Percentiles rank a stretch among this genome's conserved stretches.
Evolutionary conservation across 1,284 basidiomycete genomes (phyloP).

Genomic region (Blastosporella zonata): DNA sequence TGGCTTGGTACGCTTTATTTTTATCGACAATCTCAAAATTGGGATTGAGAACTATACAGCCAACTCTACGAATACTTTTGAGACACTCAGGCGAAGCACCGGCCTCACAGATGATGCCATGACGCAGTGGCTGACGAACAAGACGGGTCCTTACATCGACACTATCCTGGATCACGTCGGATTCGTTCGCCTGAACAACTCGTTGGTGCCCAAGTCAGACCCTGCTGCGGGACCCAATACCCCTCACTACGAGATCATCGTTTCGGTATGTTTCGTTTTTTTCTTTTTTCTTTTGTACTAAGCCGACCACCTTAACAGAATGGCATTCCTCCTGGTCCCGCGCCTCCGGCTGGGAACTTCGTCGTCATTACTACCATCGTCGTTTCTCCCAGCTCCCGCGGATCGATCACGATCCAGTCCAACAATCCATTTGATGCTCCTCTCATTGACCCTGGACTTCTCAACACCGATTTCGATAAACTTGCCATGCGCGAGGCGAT

Average conservation of each 20-base stretch:
- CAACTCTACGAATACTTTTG: constrained; percentile 18
- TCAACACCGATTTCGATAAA: constrained; percentile 36
- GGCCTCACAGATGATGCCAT: constrained; percentile 11
- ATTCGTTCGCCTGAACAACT: constrained; percentile 18
- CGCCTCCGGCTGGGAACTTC: constrained; percentile 15
- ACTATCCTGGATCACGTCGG: constrained; percentile 16
- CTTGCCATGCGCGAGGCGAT: constrained; percentile 31
- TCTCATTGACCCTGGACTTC: constrained; percentile 35
- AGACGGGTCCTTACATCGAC: constrained; percentile 17
- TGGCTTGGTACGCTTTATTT: constrained; percentile 24
- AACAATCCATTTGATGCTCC: constrained; percentile 36
- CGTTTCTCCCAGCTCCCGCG: constrained; percentile 17
- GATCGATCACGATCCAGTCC: constrained; percentile 23
- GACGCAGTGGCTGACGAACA: constrained; percentile 17
- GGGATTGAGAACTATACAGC: not conserved
- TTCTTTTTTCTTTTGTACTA: not conserved
- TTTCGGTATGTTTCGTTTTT: constrained; percentile 15
- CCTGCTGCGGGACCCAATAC: constrained; percentile 19
- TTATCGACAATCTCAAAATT: not conserved
- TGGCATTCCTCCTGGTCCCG: constrained; percentile 12
- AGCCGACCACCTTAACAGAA: constrained; percentile 11
- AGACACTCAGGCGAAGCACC: constrained; percentile 9
- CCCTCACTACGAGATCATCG: constrained; percentile 22
- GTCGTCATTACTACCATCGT: constrained; percentile 15
- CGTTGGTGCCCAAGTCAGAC: constrained; percentile 12